Evolutionary conservation across 495 filamentous ascomycete genomes (phyloP).

Genomic region (Glarea lozoyensis): DNA sequence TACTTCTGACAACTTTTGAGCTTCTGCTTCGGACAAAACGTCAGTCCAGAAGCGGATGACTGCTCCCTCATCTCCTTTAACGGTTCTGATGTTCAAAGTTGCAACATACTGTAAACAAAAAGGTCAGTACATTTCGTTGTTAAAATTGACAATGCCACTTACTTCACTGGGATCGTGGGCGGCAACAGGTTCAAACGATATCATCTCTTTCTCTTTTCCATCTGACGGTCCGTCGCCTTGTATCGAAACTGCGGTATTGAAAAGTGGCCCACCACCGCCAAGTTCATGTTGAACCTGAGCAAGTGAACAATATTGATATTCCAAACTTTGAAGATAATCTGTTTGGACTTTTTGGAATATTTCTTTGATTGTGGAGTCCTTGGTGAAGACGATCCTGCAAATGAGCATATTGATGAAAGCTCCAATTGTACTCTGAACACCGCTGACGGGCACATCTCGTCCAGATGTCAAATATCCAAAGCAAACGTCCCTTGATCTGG

Average conservation of each 20-base stretch:
- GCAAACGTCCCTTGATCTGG: constrained; percentile 39
- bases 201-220: neutral
- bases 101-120: neutral
- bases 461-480: constrained; percentile 46
- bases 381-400: constrained; percentile 29
- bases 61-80: neutral
- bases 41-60: constrained; percentile 1
- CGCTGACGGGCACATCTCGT: constrained; percentile 36
- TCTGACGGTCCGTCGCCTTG: constrained; percentile 2
- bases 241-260: constrained; percentile 25
- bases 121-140: neutral
- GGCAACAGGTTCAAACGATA: neutral
- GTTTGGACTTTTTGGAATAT: constrained; percentile 23
- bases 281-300: constrained; percentile 31
- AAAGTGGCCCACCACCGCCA: constrained; percentile 21
- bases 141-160: neutral
- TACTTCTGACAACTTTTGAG: neutral
- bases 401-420: constrained; percentile 46
- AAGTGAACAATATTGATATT: constrained; percentile 32
- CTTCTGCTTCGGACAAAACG: constrained; percentile 1
- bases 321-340: constrained; percentile 27
- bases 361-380: neutral
- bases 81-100: neutral
- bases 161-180: constrained; percentile 2
- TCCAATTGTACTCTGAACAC: constrained; percentile 39